Conservation (phyloP, 257 asterid genomes). For the Anisodus acutangulus region DNA sequence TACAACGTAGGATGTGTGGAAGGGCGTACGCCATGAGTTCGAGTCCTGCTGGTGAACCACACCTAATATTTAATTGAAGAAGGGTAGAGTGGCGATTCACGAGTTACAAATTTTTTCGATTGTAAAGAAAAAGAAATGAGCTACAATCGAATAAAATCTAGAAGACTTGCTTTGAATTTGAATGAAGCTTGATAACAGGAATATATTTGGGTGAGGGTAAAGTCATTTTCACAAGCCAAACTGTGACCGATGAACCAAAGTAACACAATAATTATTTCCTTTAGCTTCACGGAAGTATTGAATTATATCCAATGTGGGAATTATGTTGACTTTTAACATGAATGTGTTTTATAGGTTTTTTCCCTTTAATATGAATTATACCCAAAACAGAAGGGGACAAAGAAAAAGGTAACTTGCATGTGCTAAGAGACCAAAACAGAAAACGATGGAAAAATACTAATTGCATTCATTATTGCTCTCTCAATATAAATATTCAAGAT, state of each 20-base stretch:
- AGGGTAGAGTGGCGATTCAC: neutral
- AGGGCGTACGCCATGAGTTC: neutral
- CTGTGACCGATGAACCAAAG: neutral
- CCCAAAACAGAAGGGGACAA: neutral
- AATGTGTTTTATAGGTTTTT: neutral
- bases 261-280: neutral
- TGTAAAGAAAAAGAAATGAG: neutral
- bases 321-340: neutral
- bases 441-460: neutral
- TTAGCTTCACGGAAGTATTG: neutral
- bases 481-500: conserved; percentile 2
- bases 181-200: neutral
- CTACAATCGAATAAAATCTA: neutral
- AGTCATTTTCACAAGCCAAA: neutral
- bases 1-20: neutral
- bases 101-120: neutral
- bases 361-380: neutral
- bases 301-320: neutral
- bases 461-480: neutral
- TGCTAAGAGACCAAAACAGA: neutral
- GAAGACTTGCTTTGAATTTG: conserved; percentile 4
- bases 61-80: conserved; percentile 12
- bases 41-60: neutral
- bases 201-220: neutral
- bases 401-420: neutral